Evolutionary conservation across 331 rosid species (phyloP).

Genomic region (Saraca asoca): DNA sequence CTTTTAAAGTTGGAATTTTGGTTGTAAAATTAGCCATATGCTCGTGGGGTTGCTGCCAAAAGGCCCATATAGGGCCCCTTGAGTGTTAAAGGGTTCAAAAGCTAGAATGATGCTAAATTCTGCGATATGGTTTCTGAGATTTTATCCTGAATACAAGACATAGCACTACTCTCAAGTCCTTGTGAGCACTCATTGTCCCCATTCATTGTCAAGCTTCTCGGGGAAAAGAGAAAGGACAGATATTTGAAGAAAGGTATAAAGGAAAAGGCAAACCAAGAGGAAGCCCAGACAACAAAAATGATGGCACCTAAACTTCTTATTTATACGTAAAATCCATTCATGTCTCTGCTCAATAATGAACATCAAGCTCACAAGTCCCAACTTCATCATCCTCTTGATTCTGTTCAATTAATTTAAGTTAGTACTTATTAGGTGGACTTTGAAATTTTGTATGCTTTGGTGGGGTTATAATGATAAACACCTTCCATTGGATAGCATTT

Average conservation of each 20-base stretch:
- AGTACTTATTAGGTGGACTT: slow-evolving; percentile 21
- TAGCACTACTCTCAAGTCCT: slow-evolving; percentile 54
- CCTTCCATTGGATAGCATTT: not conserved
- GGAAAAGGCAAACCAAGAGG: slow-evolving; percentile 30
- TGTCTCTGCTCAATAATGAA: slow-evolving; percentile 30
- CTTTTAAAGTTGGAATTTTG: slow-evolving; percentile 39
- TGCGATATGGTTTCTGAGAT: slow-evolving; percentile 54
- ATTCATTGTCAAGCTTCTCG: slow-evolving; percentile 32
- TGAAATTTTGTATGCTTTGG: slow-evolving; percentile 1
- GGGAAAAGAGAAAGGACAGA: slow-evolving; percentile 33
- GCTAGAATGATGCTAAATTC: slow-evolving; percentile 68
- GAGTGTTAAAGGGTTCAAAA: slow-evolving; percentile 58
- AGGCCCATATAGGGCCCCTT: slow-evolving; percentile 38
- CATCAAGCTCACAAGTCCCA: slow-evolving; percentile 48
- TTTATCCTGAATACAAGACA: slow-evolving; percentile 85
- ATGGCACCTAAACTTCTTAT: slow-evolving; percentile 21
- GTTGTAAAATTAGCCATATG: slow-evolving; percentile 33
- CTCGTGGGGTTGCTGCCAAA: slow-evolving; percentile 67
- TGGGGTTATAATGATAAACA: not conserved
- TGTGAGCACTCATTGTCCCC: slow-evolving; percentile 54
- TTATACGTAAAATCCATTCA: slow-evolving; percentile 6
- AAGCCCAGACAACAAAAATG: slow-evolving; percentile 27
- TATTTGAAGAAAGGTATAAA: slow-evolving; percentile 26
- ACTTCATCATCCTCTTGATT: slow-evolving; percentile 38
- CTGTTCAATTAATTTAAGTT: slow-evolving; percentile 17